Base-by-base conservation (phyloP, 345 rosid species). In the Ailanthus altissimus region DNA sequence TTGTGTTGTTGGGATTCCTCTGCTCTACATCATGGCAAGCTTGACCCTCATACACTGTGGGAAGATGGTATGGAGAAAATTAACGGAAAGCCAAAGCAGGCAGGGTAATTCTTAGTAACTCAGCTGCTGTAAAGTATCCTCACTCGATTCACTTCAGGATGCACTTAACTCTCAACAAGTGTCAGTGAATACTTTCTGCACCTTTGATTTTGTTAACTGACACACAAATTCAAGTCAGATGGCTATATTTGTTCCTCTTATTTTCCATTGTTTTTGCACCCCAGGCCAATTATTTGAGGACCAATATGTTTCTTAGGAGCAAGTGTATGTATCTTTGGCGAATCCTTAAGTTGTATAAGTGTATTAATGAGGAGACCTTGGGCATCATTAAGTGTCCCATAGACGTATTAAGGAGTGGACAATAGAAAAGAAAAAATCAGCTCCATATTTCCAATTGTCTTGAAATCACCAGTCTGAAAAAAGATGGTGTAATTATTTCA, bases 1-100 rank as follows among this genome's bases (percentile, higher is more conserved):
- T 61, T 96, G 98, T 73, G 25, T 86, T 25, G 42, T 93, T 36
- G 95, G 94, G 23, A 87, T 93, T 81, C 98, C 98, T 67, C 92
- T 96, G 57, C 92, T 96, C 58, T 93, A 90, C 78, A 21, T 85
- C 65, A 74, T 96, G 84, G 89, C 90, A 11, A 67, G 85, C 76
- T 82, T 93, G 84, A 89, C 94, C 28, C 70, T 91, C 81, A 2
- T 89, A 81, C 90, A 91, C 79, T 96, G 97, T 62, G 93, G 85
- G 56, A 96, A 86, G 85, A 89, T 92, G 92, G 92, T 87, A 14
- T 84, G 87, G 93, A 88, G 93, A 85, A 88, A 94, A 77, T 81
- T 96, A 81, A 81, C 81, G 46, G 97, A 86, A 84, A 86, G 72
- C 75, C 79, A 62, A 76, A 87, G 57, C 73, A 54, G 84, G 67